Evolutionary conservation across 306 rosid species (phyloP).

Genomic region (Trichosanthes truncata): DNA sequence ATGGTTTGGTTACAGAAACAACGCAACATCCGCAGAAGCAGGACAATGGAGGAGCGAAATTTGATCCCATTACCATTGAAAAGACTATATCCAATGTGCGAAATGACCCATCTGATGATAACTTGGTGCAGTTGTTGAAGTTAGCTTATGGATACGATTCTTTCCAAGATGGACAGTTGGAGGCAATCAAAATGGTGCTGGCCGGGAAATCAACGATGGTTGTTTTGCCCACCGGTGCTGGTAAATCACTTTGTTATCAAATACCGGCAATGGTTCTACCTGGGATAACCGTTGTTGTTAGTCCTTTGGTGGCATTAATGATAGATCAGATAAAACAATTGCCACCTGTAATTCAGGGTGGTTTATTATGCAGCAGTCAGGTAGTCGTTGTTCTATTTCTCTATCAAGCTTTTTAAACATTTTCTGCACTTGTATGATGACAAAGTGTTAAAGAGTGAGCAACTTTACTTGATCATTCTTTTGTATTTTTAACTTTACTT

Average conservation of each 20-base stretch:
- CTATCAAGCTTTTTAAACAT: background rate
- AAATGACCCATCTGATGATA: slow-evolving; percentile 51
- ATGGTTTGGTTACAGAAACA: slow-evolving; percentile 23
- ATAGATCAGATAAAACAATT: slow-evolving; percentile 80
- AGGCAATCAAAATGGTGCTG: slow-evolving; percentile 68
- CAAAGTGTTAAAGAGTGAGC: background rate
- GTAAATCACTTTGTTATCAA: slow-evolving; percentile 93
- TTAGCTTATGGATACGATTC: slow-evolving; percentile 53
- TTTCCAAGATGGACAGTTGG: slow-evolving; percentile 79
- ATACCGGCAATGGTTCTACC: slow-evolving; percentile 68
- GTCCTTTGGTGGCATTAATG: slow-evolving; percentile 90
- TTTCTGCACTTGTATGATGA: background rate
- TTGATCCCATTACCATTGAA: slow-evolving; percentile 24
- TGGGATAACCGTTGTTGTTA: slow-evolving; percentile 75
- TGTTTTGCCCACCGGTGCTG: slow-evolving; percentile 87
- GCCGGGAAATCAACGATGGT: slow-evolving; percentile 64
- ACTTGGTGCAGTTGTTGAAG: slow-evolving; percentile 48
- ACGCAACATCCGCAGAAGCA: slow-evolving; percentile 21
- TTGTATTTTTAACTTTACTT: slow-evolving; percentile 15
- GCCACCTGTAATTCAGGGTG: slow-evolving; percentile 66
- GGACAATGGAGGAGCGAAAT: slow-evolving; percentile 21
- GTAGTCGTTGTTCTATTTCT: slow-evolving; percentile 24
- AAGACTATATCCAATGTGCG: slow-evolving; percentile 35
- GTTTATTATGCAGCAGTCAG: slow-evolving; percentile 69
- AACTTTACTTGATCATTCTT: background rate